Evolutionary conservation across 2,329 filamentous ascomycete species (phyloP).

Genomic region (Cordyceps militaris): DNA sequence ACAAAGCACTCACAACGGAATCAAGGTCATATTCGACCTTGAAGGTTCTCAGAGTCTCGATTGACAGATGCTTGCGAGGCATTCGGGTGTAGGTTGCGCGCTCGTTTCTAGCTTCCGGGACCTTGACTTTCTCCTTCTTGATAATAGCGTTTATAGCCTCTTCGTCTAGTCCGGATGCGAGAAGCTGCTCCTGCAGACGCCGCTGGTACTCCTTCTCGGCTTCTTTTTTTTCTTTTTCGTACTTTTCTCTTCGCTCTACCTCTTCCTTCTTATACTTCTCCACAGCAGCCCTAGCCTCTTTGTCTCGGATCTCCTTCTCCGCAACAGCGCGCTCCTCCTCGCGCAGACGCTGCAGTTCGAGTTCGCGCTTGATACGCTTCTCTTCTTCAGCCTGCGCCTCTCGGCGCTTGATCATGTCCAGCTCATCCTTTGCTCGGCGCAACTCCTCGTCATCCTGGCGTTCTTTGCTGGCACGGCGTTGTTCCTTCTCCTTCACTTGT

Average conservation of each 20-base stretch:
- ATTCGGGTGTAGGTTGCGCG: slow-evolving; percentile 58
- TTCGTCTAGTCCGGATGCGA: slow-evolving; percentile 52
- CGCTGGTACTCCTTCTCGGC: slow-evolving; percentile 48
- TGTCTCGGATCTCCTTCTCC: slow-evolving; percentile 36
- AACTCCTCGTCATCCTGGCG: slow-evolving; percentile 43
- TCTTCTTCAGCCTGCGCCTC: slow-evolving; percentile 43
- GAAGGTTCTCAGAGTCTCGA: slow-evolving; percentile 52
- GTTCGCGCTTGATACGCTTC: slow-evolving; percentile 44
- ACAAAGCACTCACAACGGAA: slow-evolving; percentile 35
- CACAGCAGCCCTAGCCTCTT: slow-evolving; percentile 41
- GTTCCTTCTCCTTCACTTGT: slow-evolving; percentile 31
- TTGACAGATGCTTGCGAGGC: slow-evolving; percentile 52
- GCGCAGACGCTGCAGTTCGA: slow-evolving; percentile 42
- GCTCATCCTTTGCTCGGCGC: slow-evolving; percentile 40
- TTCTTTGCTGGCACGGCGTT: slow-evolving; percentile 32
- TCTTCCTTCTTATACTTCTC: slow-evolving; percentile 44
- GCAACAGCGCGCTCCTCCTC: slow-evolving; percentile 37
- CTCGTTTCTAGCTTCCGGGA: slow-evolving; percentile 23
- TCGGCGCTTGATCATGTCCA: slow-evolving; percentile 39
- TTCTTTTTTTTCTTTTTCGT: slow-evolving; percentile 41
- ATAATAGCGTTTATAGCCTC: slow-evolving; percentile 52
- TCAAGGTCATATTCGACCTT: slow-evolving; percentile 53
- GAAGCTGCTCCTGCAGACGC: slow-evolving; percentile 50
- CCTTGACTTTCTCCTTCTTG: slow-evolving; percentile 47
- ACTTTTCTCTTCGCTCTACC: slow-evolving; percentile 38